Conservation (phyloP, 2,329 filamentous ascomycete genomes). For the Dactylellina haptotyla region DNA sequence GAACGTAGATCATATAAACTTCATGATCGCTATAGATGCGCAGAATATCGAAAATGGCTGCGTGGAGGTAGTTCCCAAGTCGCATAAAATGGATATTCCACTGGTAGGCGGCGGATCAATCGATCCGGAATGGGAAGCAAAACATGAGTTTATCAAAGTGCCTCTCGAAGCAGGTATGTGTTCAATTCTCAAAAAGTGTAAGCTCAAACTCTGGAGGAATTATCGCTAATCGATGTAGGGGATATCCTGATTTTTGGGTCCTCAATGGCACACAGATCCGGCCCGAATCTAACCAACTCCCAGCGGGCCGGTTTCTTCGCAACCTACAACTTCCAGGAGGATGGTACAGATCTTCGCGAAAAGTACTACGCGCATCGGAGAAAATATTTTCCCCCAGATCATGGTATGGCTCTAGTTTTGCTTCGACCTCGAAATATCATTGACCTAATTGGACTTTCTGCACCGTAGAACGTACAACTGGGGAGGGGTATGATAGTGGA, state of each 20-base stretch:
- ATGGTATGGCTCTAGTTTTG: slow-evolving; percentile 47
- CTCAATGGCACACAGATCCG: slow-evolving; percentile 62
- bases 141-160: slow-evolving; percentile 60
- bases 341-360: slow-evolving; percentile 62
- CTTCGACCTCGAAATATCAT: neutral
- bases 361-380: slow-evolving; percentile 62
- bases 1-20: slow-evolving; percentile 62
- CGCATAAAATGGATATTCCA: slow-evolving; percentile 61
- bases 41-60: slow-evolving; percentile 62
- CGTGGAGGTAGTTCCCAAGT: slow-evolving; percentile 62
- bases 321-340: slow-evolving; percentile 62
- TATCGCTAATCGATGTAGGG: slow-evolving; percentile 56
- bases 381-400: slow-evolving; percentile 62
- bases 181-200: slow-evolving; percentile 1
- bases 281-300: slow-evolving; percentile 60
- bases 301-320: slow-evolving; percentile 63
- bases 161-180: slow-evolving; percentile 60
- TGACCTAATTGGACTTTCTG: neutral
- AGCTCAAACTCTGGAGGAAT: neutral
- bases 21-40: slow-evolving; percentile 62
- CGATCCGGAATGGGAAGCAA: slow-evolving; percentile 60
- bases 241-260: slow-evolving; percentile 62
- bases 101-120: slow-evolving; percentile 61
- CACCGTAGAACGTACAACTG: neutral
- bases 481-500: neutral